These are phyloP conservation scores for Rhizophagus clarus DNA, from an alignment of 192 early-diverging fungal species.

Conservation along the genomic window DNA sequence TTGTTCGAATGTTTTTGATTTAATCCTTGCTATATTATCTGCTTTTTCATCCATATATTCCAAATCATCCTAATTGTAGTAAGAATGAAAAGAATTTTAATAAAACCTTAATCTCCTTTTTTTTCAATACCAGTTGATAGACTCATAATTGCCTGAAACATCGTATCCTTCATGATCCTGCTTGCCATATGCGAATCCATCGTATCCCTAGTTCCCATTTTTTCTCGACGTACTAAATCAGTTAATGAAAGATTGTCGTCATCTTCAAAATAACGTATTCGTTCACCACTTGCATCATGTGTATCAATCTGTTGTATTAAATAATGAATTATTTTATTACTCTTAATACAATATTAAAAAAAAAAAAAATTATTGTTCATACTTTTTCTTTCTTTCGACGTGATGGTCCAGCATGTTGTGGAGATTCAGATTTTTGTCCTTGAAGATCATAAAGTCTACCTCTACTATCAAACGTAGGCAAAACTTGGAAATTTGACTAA, in stretches of 20 bases:
- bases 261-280: slow-evolving; percentile 60
- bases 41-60: slow-evolving; percentile 94
- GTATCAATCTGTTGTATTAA: slow-evolving; percentile 45
- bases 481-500: slow-evolving; percentile 35
- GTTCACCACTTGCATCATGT: slow-evolving; percentile 65
- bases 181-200: slow-evolving; percentile 73
- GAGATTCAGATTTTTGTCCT: slow-evolving; percentile 25
- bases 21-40: slow-evolving; percentile 70
- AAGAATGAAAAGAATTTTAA: not conserved
- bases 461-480: slow-evolving; percentile 57
- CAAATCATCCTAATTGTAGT: slow-evolving; percentile 61
- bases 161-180: slow-evolving; percentile 69
- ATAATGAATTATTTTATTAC: not conserved
- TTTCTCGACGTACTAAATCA: slow-evolving; percentile 75
- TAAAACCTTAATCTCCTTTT: not conserved
- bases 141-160: slow-evolving; percentile 48
- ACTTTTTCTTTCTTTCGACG: slow-evolving; percentile 42
- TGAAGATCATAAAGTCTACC: slow-evolving; percentile 61
- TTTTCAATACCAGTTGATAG: not conserved
- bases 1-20: slow-evolving; percentile 63
- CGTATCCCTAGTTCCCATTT: slow-evolving; percentile 45
- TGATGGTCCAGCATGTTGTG: slow-evolving; percentile 17
- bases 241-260: slow-evolving; percentile 57
- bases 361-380: slow-evolving; percentile 39
- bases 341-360: not conserved